Evolutionary conservation across 768 basidiomycete species (phyloP).

Genomic region (Botryobasidium botryosum): DNA sequence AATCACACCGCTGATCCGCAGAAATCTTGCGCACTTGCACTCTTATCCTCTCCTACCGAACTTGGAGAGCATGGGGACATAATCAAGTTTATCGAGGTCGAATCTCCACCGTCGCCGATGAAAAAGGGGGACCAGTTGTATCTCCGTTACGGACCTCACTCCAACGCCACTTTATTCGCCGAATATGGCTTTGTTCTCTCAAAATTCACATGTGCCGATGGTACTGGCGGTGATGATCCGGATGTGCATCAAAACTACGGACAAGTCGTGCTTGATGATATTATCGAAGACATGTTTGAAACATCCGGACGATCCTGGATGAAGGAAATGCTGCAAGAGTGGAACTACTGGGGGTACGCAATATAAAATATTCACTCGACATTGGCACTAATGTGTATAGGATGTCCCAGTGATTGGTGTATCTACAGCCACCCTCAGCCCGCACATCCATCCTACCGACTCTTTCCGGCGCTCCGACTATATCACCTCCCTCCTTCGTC

Average conservation of each 20-base stretch:
- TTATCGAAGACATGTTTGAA: slow-evolving; percentile 35
- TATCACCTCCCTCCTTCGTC: no score
- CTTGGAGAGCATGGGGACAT: no score
- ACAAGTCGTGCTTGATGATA: slow-evolving; percentile 46
- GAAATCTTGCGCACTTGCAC: neutral
- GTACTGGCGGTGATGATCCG: slow-evolving; percentile 6
- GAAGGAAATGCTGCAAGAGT: slow-evolving; percentile 34
- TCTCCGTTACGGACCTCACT: slow-evolving; percentile 65
- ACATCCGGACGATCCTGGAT: slow-evolving; percentile 30
- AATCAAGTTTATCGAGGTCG: slow-evolving; percentile 9
- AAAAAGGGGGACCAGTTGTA: slow-evolving; percentile 45
- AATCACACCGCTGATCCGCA: slow-evolving; percentile 39
- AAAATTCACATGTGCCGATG: slow-evolving; percentile 7
- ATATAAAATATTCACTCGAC: slow-evolving; percentile 3
- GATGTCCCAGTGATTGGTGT: slow-evolving; percentile 52
- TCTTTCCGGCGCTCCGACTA: slow-evolving; percentile 55
- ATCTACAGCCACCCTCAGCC: slow-evolving; percentile 42
- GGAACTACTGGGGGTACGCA: slow-evolving; percentile 73
- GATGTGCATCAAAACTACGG: slow-evolving; percentile 18
- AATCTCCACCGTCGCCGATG: slow-evolving; percentile 18
- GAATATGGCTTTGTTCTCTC: slow-evolving; percentile 75
- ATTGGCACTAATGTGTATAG: neutral
- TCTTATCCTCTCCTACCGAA: neutral
- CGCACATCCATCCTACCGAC: slow-evolving; percentile 63
- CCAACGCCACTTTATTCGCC: slow-evolving; percentile 58